Evolutionary conservation across 2,329 filamentous ascomycete species (phyloP), one percentile per base, ranked within the genome.

Genomic region (Clonostachys byssicola): DNA sequence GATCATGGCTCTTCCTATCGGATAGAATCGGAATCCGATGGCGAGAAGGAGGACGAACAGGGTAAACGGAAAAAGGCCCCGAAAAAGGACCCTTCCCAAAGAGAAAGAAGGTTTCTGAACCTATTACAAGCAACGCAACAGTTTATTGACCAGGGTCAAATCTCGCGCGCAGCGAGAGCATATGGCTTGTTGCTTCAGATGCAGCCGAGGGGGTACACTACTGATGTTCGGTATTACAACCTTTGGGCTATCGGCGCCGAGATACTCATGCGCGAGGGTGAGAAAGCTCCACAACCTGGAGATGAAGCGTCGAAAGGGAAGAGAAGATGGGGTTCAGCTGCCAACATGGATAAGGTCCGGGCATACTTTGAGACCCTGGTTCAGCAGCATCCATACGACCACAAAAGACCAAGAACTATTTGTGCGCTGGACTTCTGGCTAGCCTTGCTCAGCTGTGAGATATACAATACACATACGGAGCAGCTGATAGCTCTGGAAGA

Each of bases 201-300:
- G 42, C 58, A 61, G 10, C 60, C 62, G 2, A 44, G 51, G 13
- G 57, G 60, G 30, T 47, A 66, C 43, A 68, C 70, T 7, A 72
- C 92, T 17, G 89, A 96, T 60, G 64, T 92, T 43, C 80, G 90
- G 38, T 73, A 72, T 17, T 77, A 85, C 57, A 78, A 81, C 35
- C 77, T 87, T 53, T 96, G 92, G 92, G 85, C 85, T 13, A 77
- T 96, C 41, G 91, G 89, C 1, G 89, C 89, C 3, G 92, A 96
- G 66, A 80, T 96, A 17, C 68, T 96, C 47, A 82, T 95, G 68
- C 80, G 86, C 14, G 68, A 75, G 30, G 75, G 73, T 7, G 70
- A 75, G 50, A 59, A 68, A 58, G 54, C 55, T 18, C 46, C 43
- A 45, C 34, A 33, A 7, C 38, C 18, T 12, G 34, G 44, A 8